Conservation (phyloP, 805 yeast genomes). For the Wickerhamomyces strasburgensis region DNA sequence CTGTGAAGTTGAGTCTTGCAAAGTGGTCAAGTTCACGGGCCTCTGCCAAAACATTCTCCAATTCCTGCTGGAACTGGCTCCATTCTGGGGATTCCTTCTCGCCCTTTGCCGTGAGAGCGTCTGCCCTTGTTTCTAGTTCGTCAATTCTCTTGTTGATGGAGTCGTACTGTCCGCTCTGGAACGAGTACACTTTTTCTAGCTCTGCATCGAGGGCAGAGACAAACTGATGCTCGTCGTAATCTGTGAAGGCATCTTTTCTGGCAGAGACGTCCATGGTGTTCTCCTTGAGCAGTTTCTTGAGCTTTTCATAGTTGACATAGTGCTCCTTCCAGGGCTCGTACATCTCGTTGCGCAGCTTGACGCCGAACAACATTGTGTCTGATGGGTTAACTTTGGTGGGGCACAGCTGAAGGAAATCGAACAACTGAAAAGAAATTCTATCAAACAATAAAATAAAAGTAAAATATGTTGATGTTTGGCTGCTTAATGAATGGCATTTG, state of each 20-base stretch:
- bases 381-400: too few species aligned
- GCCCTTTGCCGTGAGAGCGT: constrained; percentile 30
- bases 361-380: constrained; percentile 84
- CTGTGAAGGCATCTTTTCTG: constrained; percentile 49
- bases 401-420: too few species aligned
- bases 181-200: constrained; percentile 71
- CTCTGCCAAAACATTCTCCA: constrained; percentile 68
- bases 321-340: constrained; percentile 84
- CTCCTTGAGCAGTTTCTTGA: constrained; percentile 68
- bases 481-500: too few species aligned
- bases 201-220: constrained; percentile 64
- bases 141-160: constrained; percentile 61
- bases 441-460: too few species aligned
- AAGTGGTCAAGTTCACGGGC: constrained; percentile 88
- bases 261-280: constrained; percentile 38
- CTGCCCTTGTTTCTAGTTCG: constrained; percentile 55
- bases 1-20: constrained; percentile 89
- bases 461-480: too few species aligned
- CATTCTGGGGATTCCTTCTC: constrained; percentile 46
- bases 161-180: constrained; percentile 64
- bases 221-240: constrained; percentile 65
- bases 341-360: constrained; percentile 71
- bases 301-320: constrained; percentile 59
- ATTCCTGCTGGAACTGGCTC: constrained; percentile 52
- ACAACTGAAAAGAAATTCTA: too few species aligned